Base-by-base conservation (phyloP, 2,329 filamentous ascomycete species). In the Dryadomyces quercivorus region DNA sequence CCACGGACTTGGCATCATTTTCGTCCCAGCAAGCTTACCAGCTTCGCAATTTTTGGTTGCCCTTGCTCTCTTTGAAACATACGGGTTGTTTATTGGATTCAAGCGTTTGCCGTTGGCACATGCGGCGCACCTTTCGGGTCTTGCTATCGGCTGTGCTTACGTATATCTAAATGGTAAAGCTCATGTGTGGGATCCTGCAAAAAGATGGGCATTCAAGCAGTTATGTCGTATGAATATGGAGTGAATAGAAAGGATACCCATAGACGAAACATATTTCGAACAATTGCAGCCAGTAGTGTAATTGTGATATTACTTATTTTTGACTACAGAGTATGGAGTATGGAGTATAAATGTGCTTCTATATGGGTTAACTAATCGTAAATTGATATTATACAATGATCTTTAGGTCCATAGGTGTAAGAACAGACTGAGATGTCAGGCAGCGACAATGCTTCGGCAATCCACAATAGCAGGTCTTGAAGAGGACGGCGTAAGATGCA, bases 1-100 rank as follows among this genome's bases (percentile, higher is more conserved):
- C 13, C 38, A 44, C 6, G 36, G 51, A 2, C 50, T 64, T 16
- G 58, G 60, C 21, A 51, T 64, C 5, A 48, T 62, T 1, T 51
- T 62, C 2, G 20, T 64, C 0, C 61, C 62, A 0, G 46, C 26
- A 15, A 57, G 56, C 18, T 56, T 63, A 34, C 56, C 59, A 5
- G 62, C 61, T 0, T 57, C 53, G 31, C 46, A 60, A n/a, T 55
- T 63, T 12, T 31, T 63, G 16, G 40, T 47, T 4, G 55, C 50
- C 15, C 44, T 61, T 2, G 55, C 56, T 0, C 54, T 47, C 0
- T 62, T 64, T 44, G 63, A 64, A 51, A 44, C 55, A 7, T 61
- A 63, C 21, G 63, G 63, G 2, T 50, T 62, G 13, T 55, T 64
- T 44, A 56, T 62, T 6, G 57, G 60, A 12, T 60, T 60, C 55